A percentile compares a stretch with the other conserved stretches of the same genome.
phyloP scores from a whole-genome alignment of 2,329 filamentous ascomycete species.

The Fusarium sororula region DNA sequence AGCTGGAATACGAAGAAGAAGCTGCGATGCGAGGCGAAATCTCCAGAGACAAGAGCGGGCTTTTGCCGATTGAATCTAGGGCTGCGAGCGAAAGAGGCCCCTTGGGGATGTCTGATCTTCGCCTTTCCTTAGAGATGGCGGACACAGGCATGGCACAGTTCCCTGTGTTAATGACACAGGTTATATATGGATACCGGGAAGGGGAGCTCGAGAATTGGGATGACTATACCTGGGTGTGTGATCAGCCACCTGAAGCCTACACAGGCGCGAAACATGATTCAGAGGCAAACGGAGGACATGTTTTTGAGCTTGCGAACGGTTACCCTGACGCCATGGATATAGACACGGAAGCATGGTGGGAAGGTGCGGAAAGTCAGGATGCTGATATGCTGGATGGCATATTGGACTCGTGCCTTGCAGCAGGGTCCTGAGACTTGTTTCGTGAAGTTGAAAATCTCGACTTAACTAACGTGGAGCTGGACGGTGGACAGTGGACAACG shows the following conservation, averaged over 20 bases:
- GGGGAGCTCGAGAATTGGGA: conserved; percentile 76
- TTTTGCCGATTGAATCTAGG: conserved; percentile 84
- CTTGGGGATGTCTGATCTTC: conserved; percentile 80
- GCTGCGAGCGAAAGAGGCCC: conserved; percentile 76
- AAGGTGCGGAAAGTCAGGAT: conserved; percentile 64
- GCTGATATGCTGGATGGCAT: conserved; percentile 63
- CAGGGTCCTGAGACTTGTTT: conserved; percentile 47
- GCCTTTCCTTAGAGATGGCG: conserved; percentile 78
- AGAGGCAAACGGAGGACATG: conserved; percentile 49
- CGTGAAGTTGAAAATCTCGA: background rate
- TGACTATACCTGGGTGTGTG: conserved; percentile 65
- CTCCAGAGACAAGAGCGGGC: conserved; percentile 75
- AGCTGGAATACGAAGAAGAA: conserved; percentile 80
- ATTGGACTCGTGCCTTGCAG: conserved; percentile 65
- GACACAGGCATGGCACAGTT: conserved; percentile 81
- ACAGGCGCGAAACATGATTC: conserved; percentile 44
- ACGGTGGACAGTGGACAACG: background rate
- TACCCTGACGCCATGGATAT: conserved; percentile 67
- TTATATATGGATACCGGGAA: conserved; percentile 77
- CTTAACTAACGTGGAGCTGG: background rate
- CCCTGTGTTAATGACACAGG: conserved; percentile 75
- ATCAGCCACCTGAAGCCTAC: conserved; percentile 41
- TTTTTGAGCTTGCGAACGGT: conserved; percentile 57
- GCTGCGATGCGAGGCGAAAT: conserved; percentile 78
- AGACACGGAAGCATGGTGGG: conserved; percentile 69